Evolutionary conservation across 768 basidiomycete genomes (phyloP).

Genomic region (Mycena galericulata): DNA sequence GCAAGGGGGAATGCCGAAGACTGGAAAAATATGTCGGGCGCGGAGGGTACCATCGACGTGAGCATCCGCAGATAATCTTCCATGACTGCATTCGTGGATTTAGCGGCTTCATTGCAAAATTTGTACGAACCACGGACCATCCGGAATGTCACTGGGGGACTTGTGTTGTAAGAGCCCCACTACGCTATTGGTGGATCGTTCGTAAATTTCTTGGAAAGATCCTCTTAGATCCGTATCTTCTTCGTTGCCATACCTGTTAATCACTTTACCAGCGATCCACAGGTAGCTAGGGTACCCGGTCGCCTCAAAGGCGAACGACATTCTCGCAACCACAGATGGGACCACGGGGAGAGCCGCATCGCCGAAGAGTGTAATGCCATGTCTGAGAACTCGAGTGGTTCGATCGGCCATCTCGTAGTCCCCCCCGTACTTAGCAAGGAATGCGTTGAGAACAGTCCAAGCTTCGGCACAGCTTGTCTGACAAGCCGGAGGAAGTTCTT

Average conservation of each 20-base stretch:
- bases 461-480: slow-evolving; percentile 81
- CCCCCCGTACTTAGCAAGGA: slow-evolving; percentile 83
- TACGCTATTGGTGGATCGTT: slow-evolving; percentile 79
- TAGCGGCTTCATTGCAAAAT: not conserved
- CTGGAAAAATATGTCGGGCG: slow-evolving; percentile 83
- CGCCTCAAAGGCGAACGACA: slow-evolving; percentile 82
- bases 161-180: slow-evolving; percentile 76
- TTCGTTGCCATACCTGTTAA: slow-evolving; percentile 81
- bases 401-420: slow-evolving; percentile 86
- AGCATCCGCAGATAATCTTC: slow-evolving; percentile 94
- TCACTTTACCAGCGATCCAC: slow-evolving; percentile 93
- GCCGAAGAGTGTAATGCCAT: slow-evolving; percentile 87
- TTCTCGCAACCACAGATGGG: slow-evolving; percentile 76
- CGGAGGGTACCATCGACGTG: slow-evolving; percentile 70
- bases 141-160: slow-evolving; percentile 81
- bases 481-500: slow-evolving; percentile 85
- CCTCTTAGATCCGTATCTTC: slow-evolving; percentile 65
- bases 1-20: slow-evolving; percentile 83
- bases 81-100: slow-evolving; percentile 68
- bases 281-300: slow-evolving; percentile 89
- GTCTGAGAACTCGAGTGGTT: slow-evolving; percentile 84
- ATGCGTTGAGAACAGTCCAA: slow-evolving; percentile 85
- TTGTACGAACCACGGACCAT: slow-evolving; percentile 64
- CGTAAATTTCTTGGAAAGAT: slow-evolving; percentile 75
- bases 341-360: slow-evolving; percentile 72